A percentile compares a stretch with the other conserved stretches of the same genome.
These are phyloP conservation scores for Graphiopsis chlorocephala DNA, from an alignment of 2,329 filamentous ascomycete species.

Conservation along the genomic window DNA sequence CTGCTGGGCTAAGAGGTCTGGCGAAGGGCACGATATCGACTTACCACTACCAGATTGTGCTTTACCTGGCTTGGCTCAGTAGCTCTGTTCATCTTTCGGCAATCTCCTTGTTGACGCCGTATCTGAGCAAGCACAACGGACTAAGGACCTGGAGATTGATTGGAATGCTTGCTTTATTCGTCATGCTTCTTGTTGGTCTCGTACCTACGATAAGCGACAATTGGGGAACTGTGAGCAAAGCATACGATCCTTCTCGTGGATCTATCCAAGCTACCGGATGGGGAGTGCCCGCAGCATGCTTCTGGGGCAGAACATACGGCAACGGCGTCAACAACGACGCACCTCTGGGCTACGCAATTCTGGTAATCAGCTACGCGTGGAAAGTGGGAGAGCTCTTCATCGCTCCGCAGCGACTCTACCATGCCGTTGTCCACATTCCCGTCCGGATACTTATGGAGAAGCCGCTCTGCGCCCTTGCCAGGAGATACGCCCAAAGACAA, in stretches of 20 bases:
- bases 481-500: conserved; percentile 12
- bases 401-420: conserved; percentile 17
- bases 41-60: conserved; percentile 30
- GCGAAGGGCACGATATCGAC: conserved; percentile 23
- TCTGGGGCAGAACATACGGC: conserved; percentile 20
- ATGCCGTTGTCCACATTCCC: conserved; percentile 19
- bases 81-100: conserved; percentile 29
- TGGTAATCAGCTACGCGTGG: conserved; percentile 29
- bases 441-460: conserved; percentile 19
- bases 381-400: conserved; percentile 26
- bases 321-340: conserved; percentile 26
- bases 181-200: conserved; percentile 25
- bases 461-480: conserved; percentile 16
- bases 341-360: conserved; percentile 21
- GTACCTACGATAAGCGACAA: conserved; percentile 24
- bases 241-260: not conserved
- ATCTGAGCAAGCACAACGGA: conserved; percentile 17
- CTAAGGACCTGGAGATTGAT: conserved; percentile 23
- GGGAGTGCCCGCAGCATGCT: conserved; percentile 22
- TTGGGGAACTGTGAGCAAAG: conserved; percentile 19
- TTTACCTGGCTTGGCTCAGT: conserved; percentile 33
- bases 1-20: conserved; percentile 24
- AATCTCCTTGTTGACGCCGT: conserved; percentile 22
- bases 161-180: conserved; percentile 24
- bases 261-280: not conserved